These are phyloP conservation scores for Annulohypoxylon stygium DNA, from an alignment of 495 filamentous ascomycete genomes.

Conservation along the genomic window DNA sequence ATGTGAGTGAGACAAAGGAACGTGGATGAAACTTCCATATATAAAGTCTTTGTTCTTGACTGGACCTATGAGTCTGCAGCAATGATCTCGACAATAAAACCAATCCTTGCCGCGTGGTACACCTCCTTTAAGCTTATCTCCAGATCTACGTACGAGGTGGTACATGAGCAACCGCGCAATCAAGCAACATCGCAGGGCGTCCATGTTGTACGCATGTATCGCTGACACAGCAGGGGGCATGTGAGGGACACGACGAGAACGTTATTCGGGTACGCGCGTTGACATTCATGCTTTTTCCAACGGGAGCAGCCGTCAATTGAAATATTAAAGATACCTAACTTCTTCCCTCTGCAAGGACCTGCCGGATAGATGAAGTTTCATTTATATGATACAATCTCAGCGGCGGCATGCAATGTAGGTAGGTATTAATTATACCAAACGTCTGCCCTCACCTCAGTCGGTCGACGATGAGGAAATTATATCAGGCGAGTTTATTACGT, in stretches of 20 bases:
- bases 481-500: background rate
- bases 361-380: background rate
- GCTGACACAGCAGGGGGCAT: conserved; percentile 7
- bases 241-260: conserved; percentile 24
- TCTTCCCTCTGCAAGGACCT: conserved; percentile 2
- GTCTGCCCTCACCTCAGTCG: background rate
- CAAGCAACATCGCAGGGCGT: background rate
- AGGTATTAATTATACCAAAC: background rate
- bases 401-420: background rate
- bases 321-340: conserved; percentile 8
- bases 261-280: background rate
- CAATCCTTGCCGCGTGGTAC: background rate
- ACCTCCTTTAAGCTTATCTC: background rate
- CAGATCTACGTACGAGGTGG: background rate
- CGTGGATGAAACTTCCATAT: background rate
- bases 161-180: background rate
- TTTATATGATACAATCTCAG: too few relatives aligned
- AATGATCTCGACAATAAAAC: background rate
- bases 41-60: background rate
- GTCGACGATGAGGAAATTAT: background rate
- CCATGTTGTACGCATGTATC: conserved; percentile 8
- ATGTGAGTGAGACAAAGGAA: background rate
- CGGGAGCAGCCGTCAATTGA: background rate
- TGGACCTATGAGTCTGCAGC: background rate
- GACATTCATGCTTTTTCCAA: background rate